Base-by-base conservation (phyloP, 129 eudicot genomes). In the Pittosporum tobira region DNA sequence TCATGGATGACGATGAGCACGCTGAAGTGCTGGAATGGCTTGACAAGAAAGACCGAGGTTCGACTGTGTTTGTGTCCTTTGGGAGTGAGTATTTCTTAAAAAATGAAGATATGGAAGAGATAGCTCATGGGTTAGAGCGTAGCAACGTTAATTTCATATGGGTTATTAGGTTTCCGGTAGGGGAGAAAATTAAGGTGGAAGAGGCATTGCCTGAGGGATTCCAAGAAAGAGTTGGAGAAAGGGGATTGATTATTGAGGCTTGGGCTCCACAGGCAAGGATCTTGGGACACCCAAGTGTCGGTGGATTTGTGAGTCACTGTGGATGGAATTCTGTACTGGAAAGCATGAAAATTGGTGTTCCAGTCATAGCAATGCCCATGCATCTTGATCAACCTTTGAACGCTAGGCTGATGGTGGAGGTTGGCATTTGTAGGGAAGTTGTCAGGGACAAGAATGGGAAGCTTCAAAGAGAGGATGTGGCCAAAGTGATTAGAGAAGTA, bases 141-240 rank as follows among this genome's bases (percentile, higher is more conserved):
- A 61, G 65, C 37, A 16, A 43, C 3, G 36, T 43, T 6, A 61
- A 61, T 52, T 61, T 61, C 52, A 61, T 61, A 40, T 61, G 65
- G 65, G 51, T 23, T 2, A 21, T 61, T 5, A 40, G 65, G 52
- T 61, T 43, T 43, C 65, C 51, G 8, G 6, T 3, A 12, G 55
- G 26, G 12, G 55, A 49, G 26, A 21, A 49, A 49, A 5, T 21
- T n/a, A 49, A 5, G 7, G 55, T 61, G 1, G 6, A 40, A 2
- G 26, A 61, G 16, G 31, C 10, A 18, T 46, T 61, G 14, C 65
- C 51, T 4, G 18, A 61, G 13, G 52, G 52, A 9, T 61, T 61
- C 26, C 19, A 38, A 4, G 34, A 43, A 18, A 43, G 46, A 22
- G 34, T 43, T 2, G 22, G 19, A n/a, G n/a, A n/a, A n/a, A n/a